Evolutionary conservation across 2,329 filamentous ascomycete genomes (phyloP).

Genomic region (Plectosphaerella sp.): DNA sequence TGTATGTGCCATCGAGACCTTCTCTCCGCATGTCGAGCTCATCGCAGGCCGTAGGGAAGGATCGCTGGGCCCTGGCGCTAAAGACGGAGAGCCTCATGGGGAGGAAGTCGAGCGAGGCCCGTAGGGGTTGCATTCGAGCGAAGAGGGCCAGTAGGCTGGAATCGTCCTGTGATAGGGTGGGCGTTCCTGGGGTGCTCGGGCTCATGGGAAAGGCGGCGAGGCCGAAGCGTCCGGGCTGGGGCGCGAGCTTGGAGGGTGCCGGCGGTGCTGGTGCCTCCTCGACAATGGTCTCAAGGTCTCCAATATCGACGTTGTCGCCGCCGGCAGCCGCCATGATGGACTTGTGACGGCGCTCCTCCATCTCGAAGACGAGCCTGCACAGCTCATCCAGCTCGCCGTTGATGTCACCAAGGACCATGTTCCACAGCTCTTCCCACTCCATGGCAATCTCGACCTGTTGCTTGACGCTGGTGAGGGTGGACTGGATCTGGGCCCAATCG

Average conservation of each 20-base stretch:
- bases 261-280: constrained; percentile 68
- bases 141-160: constrained; percentile 85
- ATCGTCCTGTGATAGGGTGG: constrained; percentile 68
- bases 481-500: constrained; percentile 81
- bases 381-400: constrained; percentile 79
- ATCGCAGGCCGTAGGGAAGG: constrained; percentile 87
- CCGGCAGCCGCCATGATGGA: constrained; percentile 59
- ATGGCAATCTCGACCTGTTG: constrained; percentile 92
- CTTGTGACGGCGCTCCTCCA: constrained; percentile 92
- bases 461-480: constrained; percentile 73
- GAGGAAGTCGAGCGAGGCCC: constrained; percentile 90
- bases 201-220: constrained; percentile 60
- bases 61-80: constrained; percentile 66
- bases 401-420: constrained; percentile 87
- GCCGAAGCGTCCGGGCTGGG: constrained; percentile 60
- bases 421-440: constrained; percentile 99
- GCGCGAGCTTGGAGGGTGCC: constrained; percentile 39
- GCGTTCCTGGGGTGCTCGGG: constrained; percentile 55
- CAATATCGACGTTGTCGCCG: constrained; percentile 72
- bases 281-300: constrained; percentile 87
- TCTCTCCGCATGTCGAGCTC: constrained; percentile 75
- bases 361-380: constrained; percentile 82
- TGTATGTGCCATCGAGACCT: constrained; percentile 78
- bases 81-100: constrained; percentile 93
- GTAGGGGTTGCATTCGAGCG: constrained; percentile 88